Conservation (phyloP, 805 yeast genomes). For the Saccharomyces paradoxus region DNA sequence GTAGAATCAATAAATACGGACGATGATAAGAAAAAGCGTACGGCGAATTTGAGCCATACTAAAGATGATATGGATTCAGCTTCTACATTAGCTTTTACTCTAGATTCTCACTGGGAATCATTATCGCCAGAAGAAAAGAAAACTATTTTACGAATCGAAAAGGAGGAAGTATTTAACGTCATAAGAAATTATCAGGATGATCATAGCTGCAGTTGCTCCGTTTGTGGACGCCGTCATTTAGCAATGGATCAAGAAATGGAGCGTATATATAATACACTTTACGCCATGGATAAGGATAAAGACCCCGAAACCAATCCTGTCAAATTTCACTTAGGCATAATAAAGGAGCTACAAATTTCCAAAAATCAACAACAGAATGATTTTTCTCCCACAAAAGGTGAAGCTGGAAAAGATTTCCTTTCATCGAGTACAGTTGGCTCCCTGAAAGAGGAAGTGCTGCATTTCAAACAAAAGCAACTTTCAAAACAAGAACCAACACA, state of each 20-base stretch:
- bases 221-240: slow-evolving; percentile 66
- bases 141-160: slow-evolving; percentile 56
- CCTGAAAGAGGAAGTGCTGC: slow-evolving; percentile 27
- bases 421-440: slow-evolving; percentile 21
- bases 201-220: slow-evolving; percentile 54
- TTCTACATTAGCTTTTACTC: slow-evolving; percentile 18
- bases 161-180: slow-evolving; percentile 56
- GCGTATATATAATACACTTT: slow-evolving; percentile 60
- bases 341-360: slow-evolving; percentile 28
- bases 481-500: slow-evolving; percentile 7
- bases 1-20: slow-evolving; percentile 40
- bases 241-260: slow-evolving; percentile 73
- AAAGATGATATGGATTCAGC: slow-evolving; percentile 2
- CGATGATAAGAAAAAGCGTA: slow-evolving; percentile 6
- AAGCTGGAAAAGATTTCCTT: slow-evolving; percentile 18
- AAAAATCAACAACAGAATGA: slow-evolving; percentile 9
- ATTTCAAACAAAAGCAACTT: slow-evolving; percentile 27
- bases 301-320: slow-evolving; percentile 28
- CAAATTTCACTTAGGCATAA: slow-evolving; percentile 28
- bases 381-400: slow-evolving; percentile 12
- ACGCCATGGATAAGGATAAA: slow-evolving; percentile 39
- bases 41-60: background rate
- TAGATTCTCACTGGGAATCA: slow-evolving; percentile 51
- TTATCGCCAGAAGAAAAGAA: slow-evolving; percentile 53
- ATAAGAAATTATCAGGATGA: slow-evolving; percentile 51